Base-by-base conservation (phyloP, 2,329 filamentous ascomycete genomes). In the Penicillium glabrum region DNA sequence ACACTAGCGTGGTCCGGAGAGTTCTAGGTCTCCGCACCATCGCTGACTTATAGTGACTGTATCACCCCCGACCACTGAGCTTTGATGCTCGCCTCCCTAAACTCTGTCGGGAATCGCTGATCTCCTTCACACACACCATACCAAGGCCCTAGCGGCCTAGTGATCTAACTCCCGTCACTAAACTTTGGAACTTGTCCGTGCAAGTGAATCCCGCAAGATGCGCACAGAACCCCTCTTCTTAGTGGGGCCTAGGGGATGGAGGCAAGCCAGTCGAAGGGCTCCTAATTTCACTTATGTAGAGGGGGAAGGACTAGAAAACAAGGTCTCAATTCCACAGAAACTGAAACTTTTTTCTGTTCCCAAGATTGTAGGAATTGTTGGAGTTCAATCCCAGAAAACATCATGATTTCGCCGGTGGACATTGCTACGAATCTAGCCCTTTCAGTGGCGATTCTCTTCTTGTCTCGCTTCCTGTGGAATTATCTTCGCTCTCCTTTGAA, bases 401-500 rank as follows among this genome's bases (percentile, higher is more conserved):
- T 14, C 14, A 59, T 59, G 57, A 21, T 33, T 41, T 51, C 35
- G n/a, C 21, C 47, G 29, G 19, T n/a, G 6, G 54, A 59, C 21
- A 19, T 60, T 23, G 45, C 46, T 9, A 57, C 46, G 2, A 57
- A 52, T 47, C 5, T 60, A 39, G 51, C 39, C 35, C 51, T 57
- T 14, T 57, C 43, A 5, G 51, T 52, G 37, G 51, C 44, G n/a
- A 56, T 60, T 48, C 29, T 60, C 16, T 46, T 60, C 27, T 14
- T 52, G 45, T 61, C 53, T 51, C 56, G 55, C 24, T 61, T 63
- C 21, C 26, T 61, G 29, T 64, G 59, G 51, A 63, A 56, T 46
- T 64, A 63, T 45, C 24, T 61, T 26, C 47, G 41, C 9, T 65
- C 63, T 14, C 57, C 61, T 3, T 47, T 66, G 19, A 65, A 61